phyloP scores from a whole-genome alignment of 768 basidiomycete genomes.

The Termitomyces titanicus region DNA sequence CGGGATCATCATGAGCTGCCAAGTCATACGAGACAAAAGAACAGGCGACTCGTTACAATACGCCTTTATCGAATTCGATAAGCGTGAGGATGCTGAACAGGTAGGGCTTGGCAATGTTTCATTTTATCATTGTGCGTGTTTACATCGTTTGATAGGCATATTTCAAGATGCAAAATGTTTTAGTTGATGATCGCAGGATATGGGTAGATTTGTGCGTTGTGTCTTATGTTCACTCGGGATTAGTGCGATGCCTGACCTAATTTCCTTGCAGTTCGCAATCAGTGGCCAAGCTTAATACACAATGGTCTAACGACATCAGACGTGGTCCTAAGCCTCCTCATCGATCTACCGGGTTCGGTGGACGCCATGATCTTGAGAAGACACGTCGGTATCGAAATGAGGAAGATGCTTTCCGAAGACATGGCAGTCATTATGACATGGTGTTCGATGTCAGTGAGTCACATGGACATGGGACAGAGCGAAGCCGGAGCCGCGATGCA shows the following conservation, averaged over 20 bases:
- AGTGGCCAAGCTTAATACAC: slow-evolving; percentile 79
- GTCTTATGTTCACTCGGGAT: slow-evolving; percentile 1
- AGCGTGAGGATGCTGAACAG: slow-evolving; percentile 90
- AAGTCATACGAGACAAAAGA: slow-evolving; percentile 93
- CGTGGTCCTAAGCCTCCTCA: slow-evolving; percentile 35
- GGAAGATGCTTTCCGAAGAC: slow-evolving; percentile 17
- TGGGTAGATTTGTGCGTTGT: slow-evolving; percentile 94
- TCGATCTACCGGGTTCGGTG: slow-evolving; percentile 53
- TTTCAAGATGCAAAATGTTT: slow-evolving; percentile 99
- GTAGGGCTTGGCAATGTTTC: slow-evolving; percentile 32
- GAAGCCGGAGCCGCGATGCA: slow-evolving; percentile 49
- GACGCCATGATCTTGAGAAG: slow-evolving; percentile 70
- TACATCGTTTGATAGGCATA: slow-evolving; percentile 61
- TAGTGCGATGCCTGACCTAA: slow-evolving; percentile 15
- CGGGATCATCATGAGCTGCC: slow-evolving; percentile 94
- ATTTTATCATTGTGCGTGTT: neutral
- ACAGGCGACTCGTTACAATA: slow-evolving; percentile 97
- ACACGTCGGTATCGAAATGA: slow-evolving; percentile 66
- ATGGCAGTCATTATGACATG: slow-evolving; percentile 58
- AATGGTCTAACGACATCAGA: slow-evolving; percentile 79
- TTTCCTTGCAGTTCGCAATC: slow-evolving; percentile 74
- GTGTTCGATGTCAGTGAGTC: slow-evolving; percentile 67
- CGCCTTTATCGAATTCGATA: slow-evolving; percentile 98
- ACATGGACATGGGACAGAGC: slow-evolving; percentile 39
- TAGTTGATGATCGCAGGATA: slow-evolving; percentile 95